Evolutionary conservation across 768 basidiomycete species (phyloP), one percentile per base, ranked within the genome.

Genomic region (Coprinopsis marcescibilis): DNA sequence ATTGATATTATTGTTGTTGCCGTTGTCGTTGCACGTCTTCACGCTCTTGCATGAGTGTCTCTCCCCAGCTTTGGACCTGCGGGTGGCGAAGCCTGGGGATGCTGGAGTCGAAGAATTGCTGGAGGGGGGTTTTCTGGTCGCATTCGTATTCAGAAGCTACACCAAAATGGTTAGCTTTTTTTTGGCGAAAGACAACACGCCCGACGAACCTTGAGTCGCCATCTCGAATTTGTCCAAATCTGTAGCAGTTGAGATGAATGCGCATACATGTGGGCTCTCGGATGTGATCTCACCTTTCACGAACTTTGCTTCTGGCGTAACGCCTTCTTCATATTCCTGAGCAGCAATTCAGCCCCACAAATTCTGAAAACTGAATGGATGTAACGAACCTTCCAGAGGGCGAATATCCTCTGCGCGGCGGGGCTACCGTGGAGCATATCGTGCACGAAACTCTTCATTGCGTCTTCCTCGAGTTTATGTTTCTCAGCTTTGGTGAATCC

Each of bases 171-270:
- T 5, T 34, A 14, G 1, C 24, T 35, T 15, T 8, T 8, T 8
- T 27, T 27, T 17, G 17, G 14, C 4, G 8, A 43, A 14, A 15
- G 4, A 4, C 26, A 27, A 17, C 4, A 45, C 25, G 14, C 23
- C 8, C 27, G 36, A 40, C 37, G 25, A 58, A 78, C 86, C 89
- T 75, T 94, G 90, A 0, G 81, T 68, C 0, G 88, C 88, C 85
- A 94, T 86, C 61, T 94, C 90, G 46, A 91, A 82, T 4, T 86
- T 73, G 59, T 94, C 90, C 3, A 93, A 72, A 59, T 94, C 90
- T 91, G 46, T 8, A 46, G 37, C 17, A 20, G 27, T 15, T 15
- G 29, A 10, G 17, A 24, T 14, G 21, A 15, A n/a, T 20, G 8
- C 23, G 7, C 8, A n/a, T 4, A 36, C 23, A 46, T 7, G n/a